phyloP scores from a whole-genome alignment of 768 basidiomycete genomes.

The Agaricus sinodeliciosus region DNA sequence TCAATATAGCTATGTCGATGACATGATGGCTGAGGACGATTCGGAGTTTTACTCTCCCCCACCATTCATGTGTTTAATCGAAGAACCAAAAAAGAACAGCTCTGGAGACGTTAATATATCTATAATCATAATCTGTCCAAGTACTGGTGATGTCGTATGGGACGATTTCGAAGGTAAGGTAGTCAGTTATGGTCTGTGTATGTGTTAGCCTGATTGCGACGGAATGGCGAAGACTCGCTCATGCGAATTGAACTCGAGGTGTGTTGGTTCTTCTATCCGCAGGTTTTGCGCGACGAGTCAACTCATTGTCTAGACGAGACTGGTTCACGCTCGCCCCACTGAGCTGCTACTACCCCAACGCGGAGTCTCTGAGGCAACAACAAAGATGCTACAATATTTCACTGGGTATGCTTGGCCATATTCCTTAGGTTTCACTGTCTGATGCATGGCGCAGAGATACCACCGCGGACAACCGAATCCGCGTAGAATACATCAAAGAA shows the following conservation, averaged over 20 bases:
- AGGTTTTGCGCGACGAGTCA: conserved; percentile 1
- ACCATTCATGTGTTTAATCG: conserved; percentile 67
- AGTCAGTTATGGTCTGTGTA: neutral
- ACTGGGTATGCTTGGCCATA: conserved; percentile 38
- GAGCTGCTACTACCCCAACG: conserved; percentile 66
- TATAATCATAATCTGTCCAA: conserved; percentile 74
- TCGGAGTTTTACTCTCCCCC: conserved; percentile 50
- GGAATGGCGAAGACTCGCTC: conserved; percentile 47
- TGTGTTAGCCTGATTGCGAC: conserved; percentile 2
- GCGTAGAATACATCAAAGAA: conserved; percentile 56
- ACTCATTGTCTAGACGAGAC: conserved; percentile 53
- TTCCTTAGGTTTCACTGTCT: neutral
- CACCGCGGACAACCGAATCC: conserved; percentile 35
- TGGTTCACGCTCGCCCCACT: conserved; percentile 78
- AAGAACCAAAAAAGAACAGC: conserved; percentile 35
- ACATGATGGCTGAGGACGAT: conserved; percentile 62
- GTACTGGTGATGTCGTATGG: conserved; percentile 91
- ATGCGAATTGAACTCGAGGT: conserved; percentile 92
- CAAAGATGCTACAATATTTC: conserved; percentile 70
- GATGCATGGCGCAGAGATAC: conserved; percentile 26
- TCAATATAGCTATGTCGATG: conserved; percentile 70
- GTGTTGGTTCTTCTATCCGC: conserved; percentile 6
- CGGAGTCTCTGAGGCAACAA: conserved; percentile 60
- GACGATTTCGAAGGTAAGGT: conserved; percentile 77
- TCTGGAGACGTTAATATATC: conserved; percentile 46